These are phyloP conservation scores for Exophiala alcalophila DNA, from an alignment of 2,329 filamentous ascomycete genomes.

Conservation along the genomic window DNA sequence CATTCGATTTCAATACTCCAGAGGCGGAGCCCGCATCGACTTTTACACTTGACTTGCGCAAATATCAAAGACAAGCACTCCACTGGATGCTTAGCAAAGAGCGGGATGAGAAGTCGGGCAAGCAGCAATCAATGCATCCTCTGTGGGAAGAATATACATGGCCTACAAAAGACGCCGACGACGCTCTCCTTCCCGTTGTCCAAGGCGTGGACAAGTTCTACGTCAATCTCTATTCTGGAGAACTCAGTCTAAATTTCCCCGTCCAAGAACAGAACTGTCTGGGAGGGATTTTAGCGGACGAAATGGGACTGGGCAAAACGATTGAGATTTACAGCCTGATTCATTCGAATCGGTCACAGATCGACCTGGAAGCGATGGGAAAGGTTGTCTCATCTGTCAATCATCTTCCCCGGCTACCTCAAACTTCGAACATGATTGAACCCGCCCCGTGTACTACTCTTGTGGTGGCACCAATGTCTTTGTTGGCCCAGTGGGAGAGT, in stretches of 20 bases:
- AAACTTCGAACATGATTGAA: conserved; percentile 56
- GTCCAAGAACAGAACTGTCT: conserved; percentile 91
- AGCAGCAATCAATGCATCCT: conserved; percentile 86
- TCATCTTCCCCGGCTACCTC: conserved; percentile 60
- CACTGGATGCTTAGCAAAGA: conserved; percentile 98
- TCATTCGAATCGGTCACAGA: conserved; percentile 71
- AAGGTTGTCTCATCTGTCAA: conserved; percentile 51
- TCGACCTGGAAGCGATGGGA: conserved; percentile 34
- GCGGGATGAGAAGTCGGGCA: conserved; percentile 68
- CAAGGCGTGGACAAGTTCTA: conserved; percentile 74
- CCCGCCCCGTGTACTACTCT: conserved; percentile 83
- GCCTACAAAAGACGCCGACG: conserved; percentile 84
- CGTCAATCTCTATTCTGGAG: conserved; percentile 94
- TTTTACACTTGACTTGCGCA: conserved; percentile 78
- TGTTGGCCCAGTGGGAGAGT: conserved; percentile 95
- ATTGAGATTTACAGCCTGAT: conserved; percentile 97
- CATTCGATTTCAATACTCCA: conserved; percentile 91
- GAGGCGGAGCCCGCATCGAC: conserved; percentile 77
- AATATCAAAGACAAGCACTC: conserved; percentile 92
- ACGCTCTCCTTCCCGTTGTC: conserved; percentile 66
- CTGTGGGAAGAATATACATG: conserved; percentile 95
- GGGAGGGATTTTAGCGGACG: conserved; percentile 86
- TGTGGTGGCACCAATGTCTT: conserved; percentile 93
- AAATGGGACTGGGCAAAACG: conserved; percentile 97
- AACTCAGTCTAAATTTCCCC: conserved; percentile 87